Percentiles rank a stretch among this genome's conserved stretches.
Evolutionary conservation across 768 basidiomycete genomes (phyloP).

Genomic region (Panaeolus papilionaceus): DNA sequence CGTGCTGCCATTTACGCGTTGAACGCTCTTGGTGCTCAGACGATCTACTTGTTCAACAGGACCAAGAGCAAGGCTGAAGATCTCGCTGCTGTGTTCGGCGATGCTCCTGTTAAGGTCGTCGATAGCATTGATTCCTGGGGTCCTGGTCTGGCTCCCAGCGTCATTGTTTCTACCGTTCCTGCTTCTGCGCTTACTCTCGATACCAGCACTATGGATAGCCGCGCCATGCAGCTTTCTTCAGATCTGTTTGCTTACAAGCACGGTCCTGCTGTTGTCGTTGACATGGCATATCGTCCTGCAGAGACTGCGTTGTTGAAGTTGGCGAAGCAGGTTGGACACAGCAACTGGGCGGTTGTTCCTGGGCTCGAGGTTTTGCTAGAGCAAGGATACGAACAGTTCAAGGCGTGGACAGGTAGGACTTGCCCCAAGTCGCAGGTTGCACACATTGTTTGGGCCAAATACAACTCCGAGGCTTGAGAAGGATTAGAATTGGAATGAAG

Average conservation of each 20-base stretch:
- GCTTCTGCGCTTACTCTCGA: slow-evolving; percentile 48
- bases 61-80: slow-evolving; percentile 76
- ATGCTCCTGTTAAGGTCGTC: slow-evolving; percentile 64
- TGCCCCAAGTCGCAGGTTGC: slow-evolving; percentile 50
- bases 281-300: slow-evolving; percentile 94
- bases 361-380: slow-evolving; percentile 88
- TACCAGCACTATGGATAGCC: slow-evolving; percentile 42
- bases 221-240: slow-evolving; percentile 56
- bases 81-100: slow-evolving; percentile 72
- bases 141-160: slow-evolving; percentile 58
- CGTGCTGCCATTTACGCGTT: slow-evolving; percentile 95
- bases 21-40: slow-evolving; percentile 65
- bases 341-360: slow-evolving; percentile 71
- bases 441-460: slow-evolving; percentile 32
- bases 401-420: slow-evolving; percentile 76
- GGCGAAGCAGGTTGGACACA: slow-evolving; percentile 51
- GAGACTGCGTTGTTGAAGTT: slow-evolving; percentile 80
- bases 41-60: slow-evolving; percentile 89
- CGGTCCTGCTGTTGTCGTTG: slow-evolving; percentile 74
- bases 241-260: slow-evolving; percentile 60
- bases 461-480: slow-evolving; percentile 23
- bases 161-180: slow-evolving; percentile 92
- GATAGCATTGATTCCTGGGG: slow-evolving; percentile 59
- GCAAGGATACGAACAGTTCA: slow-evolving; percentile 88
- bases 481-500: not conserved